Conservation (phyloP, 1,284 basidiomycete species). For the Puccinia triticina region DNA sequence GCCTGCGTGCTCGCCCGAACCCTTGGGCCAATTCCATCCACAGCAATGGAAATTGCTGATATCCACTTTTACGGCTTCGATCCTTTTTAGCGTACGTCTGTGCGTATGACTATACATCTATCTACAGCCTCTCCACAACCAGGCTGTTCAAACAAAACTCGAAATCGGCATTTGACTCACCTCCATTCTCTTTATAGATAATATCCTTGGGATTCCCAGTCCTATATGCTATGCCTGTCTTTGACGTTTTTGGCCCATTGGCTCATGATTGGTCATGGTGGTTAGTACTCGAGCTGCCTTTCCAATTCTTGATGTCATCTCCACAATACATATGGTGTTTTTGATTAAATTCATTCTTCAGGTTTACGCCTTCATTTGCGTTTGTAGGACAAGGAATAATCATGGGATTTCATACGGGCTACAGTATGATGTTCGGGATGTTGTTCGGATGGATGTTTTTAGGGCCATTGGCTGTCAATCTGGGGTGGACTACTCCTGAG, state of each 20-base stretch:
- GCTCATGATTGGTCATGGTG: slow-evolving; percentile 91
- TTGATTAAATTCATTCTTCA: slow-evolving; percentile 47
- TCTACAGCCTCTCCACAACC: slow-evolving; percentile 45
- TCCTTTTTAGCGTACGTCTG: slow-evolving; percentile 33
- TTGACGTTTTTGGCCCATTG: slow-evolving; percentile 73
- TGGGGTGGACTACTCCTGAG: slow-evolving; percentile 87
- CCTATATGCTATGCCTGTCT: slow-evolving; percentile 85
- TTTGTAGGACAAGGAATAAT: slow-evolving; percentile 95
- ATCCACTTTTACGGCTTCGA: slow-evolving; percentile 34
- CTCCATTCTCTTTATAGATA: slow-evolving; percentile 58
- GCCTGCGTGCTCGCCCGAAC: background rate
- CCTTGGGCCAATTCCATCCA: slow-evolving; percentile 16
- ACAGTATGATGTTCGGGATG: slow-evolving; percentile 95
- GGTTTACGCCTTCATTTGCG: slow-evolving; percentile 84
- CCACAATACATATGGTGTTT: slow-evolving; percentile 13
- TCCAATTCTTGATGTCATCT: background rate
- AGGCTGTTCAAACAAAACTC: background rate
- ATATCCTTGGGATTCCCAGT: slow-evolving; percentile 80
- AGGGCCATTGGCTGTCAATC: slow-evolving; percentile 77
- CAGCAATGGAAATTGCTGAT: slow-evolving; percentile 33
- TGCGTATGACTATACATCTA: slow-evolving; percentile 58
- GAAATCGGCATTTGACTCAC: background rate
- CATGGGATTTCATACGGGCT: slow-evolving; percentile 92
- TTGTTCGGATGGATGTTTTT: slow-evolving; percentile 91
- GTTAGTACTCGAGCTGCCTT: slow-evolving; percentile 54